Conservation (phyloP, 2,329 filamentous ascomycete species). For the Alternaria conjuncta region DNA sequence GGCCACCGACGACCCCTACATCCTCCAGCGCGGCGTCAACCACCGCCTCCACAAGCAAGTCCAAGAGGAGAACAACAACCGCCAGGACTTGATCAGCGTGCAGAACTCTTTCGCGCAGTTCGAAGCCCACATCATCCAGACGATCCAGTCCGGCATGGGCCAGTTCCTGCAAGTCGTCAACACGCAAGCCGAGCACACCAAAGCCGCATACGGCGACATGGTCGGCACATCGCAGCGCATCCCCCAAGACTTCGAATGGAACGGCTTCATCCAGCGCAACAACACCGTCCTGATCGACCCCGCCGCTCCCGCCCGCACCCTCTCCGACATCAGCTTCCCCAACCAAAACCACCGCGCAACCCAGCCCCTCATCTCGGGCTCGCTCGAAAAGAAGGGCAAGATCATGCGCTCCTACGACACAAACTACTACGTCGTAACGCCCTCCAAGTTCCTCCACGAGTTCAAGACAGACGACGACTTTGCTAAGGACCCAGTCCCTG, state of each 20-base stretch:
- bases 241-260: constrained; percentile 89
- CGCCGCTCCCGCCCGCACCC: constrained; percentile 72
- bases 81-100: constrained; percentile 87
- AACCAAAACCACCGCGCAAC: constrained; percentile 86
- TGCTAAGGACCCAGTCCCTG: constrained; percentile 76
- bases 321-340: constrained; percentile 79
- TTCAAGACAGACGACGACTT: constrained; percentile 90
- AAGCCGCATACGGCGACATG: constrained; percentile 84
- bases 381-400: constrained; percentile 87
- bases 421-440: constrained; percentile 89
- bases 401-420: constrained; percentile 82
- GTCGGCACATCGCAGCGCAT: constrained; percentile 77
- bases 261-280: constrained; percentile 77
- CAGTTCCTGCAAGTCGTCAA: constrained; percentile 82
- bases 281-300: constrained; percentile 77
- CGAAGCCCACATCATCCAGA: constrained; percentile 82
- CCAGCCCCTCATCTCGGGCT: constrained; percentile 83
- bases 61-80: constrained; percentile 93
- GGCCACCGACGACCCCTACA: constrained; percentile 82
- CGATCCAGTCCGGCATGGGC: constrained; percentile 80
- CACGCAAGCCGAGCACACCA: constrained; percentile 81
- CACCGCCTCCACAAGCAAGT: constrained; percentile 90
- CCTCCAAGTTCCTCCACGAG: constrained; percentile 88
- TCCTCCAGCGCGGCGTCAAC: constrained; percentile 79
- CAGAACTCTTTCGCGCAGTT: constrained; percentile 89